Evolutionary conservation across 371 early-diverging fungal species (phyloP), one percentile per base, ranked within the genome.

Genomic region (Haplosporangium sp.): DNA sequence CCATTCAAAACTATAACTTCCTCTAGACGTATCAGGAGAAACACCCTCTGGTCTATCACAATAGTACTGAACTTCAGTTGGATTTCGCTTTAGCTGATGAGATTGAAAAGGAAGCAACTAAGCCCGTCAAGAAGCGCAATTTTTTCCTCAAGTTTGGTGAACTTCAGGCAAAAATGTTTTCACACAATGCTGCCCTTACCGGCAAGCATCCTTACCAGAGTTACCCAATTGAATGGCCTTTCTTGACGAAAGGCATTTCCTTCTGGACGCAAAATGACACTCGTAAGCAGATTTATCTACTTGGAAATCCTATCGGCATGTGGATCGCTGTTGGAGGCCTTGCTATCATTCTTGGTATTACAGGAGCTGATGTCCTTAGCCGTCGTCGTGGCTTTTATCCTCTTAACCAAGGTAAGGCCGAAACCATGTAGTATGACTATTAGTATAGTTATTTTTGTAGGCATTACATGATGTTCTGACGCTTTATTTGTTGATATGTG

Each of bases 291-390:
- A 97, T 99, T 69, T 99, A 99, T 82, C 86, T 99, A 83, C 85
- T 99, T 47, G 99, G 98, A 13, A 99, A 99, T 86, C 94, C 99
- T 0, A 70, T 96, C 61, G 92, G 94, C 7, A 99, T 98, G 97
- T 99, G 96, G 92, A 56, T 93, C 9, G 85, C 86, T 69, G 65
- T 90, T 73, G 74, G 85, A 44, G 74, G 88, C 69, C 61, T 90
- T 40, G 85, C 94, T 63, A 89, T 92, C 42, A 87, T 88, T 66
- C 88, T 66, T 53, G 85, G 86, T 74, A 69, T 89, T 4, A 57
- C 88, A 67, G 79, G 89, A 6, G 89, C 87, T 1, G 94, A 95
- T 83, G 77, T 88, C 1, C 64, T 96, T 15, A 86, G 93, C 35
- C 85, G 90, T 61, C 88, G 93, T 61, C 83, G 95, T 52, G 95